Evolutionary conservation across 164 flowering plant genomes (phyloP).

Genomic region (Aristolochia fimbriata): DNA sequence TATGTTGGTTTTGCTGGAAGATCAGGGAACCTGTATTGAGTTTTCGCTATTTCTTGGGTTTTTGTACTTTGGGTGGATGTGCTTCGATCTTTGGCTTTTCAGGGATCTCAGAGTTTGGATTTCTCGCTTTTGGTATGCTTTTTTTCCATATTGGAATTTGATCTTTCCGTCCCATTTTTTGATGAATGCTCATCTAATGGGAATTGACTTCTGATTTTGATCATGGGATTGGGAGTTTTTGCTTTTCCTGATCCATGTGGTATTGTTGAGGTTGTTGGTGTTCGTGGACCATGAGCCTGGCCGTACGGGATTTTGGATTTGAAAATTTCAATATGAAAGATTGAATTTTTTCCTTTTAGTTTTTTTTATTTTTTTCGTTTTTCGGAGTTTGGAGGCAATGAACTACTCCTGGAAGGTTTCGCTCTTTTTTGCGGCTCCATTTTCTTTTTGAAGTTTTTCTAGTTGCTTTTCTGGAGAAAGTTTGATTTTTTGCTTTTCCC

Average conservation of each 20-base stretch:
- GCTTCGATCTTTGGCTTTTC: neutral
- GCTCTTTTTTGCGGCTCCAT: neutral
- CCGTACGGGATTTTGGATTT: neutral
- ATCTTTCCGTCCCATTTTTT: neutral
- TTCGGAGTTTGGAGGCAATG: neutral
- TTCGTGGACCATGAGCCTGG: neutral
- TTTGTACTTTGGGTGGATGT: neutral
- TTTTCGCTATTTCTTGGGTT: neutral
- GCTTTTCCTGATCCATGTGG: neutral
- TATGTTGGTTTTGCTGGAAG: too few relatives aligned
- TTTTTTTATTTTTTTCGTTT: neutral
- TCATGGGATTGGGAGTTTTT: neutral
- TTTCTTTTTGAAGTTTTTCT: neutral
- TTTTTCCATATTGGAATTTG: neutral
- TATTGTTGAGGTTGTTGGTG: neutral
- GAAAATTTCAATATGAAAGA: neutral
- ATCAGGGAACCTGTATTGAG: neutral
- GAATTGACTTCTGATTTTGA: neutral
- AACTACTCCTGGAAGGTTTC: neutral
- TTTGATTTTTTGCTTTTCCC: too few relatives aligned
- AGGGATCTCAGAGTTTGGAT: neutral
- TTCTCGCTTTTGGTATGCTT: neutral
- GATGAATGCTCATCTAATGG: neutral
- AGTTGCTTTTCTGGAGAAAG: too few relatives aligned
- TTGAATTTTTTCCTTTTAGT: too few relatives aligned